phyloP scores from a whole-genome alignment of 305 asterid species.

The Andrographis paniculata region DNA sequence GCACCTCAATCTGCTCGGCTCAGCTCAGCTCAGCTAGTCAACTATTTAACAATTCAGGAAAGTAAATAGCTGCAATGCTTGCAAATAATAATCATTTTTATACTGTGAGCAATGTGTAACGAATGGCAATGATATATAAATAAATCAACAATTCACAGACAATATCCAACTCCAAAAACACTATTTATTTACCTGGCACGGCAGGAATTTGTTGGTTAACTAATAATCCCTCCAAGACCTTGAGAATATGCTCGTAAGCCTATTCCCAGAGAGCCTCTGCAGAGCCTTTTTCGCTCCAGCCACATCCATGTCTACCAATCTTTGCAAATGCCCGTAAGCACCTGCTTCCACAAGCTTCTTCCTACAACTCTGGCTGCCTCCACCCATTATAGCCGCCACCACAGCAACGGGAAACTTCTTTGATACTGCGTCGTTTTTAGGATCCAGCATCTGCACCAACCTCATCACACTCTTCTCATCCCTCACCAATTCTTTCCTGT shows the following conservation, averaged over 20 bases:
- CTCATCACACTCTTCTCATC: conserved; percentile 80
- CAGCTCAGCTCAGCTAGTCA: neutral
- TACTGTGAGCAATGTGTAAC: no score
- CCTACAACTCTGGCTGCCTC: conserved; percentile 88
- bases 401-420: conserved; percentile 86
- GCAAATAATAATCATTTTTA: conserved; percentile 5
- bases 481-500: conserved; percentile 69
- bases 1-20: no score
- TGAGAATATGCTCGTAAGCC: conserved; percentile 65
- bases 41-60: neutral
- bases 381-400: conserved; percentile 64
- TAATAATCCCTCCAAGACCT: conserved; percentile 67
- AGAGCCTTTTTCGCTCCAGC: conserved; percentile 75
- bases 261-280: conserved; percentile 83
- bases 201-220: conserved; percentile 21
- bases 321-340: conserved; percentile 60
- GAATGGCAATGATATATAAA: no score
- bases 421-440: conserved; percentile 47
- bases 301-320: conserved; percentile 55
- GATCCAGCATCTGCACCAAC: conserved; percentile 78
- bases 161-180: no score
- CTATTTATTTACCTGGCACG: conserved; percentile 34
- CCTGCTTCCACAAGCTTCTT: conserved; percentile 67
- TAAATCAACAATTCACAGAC: no score
- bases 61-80: conserved; percentile 5